Conservation (phyloP, 2,329 filamentous ascomycete species). For the Aspergillus calidoustus region DNA sequence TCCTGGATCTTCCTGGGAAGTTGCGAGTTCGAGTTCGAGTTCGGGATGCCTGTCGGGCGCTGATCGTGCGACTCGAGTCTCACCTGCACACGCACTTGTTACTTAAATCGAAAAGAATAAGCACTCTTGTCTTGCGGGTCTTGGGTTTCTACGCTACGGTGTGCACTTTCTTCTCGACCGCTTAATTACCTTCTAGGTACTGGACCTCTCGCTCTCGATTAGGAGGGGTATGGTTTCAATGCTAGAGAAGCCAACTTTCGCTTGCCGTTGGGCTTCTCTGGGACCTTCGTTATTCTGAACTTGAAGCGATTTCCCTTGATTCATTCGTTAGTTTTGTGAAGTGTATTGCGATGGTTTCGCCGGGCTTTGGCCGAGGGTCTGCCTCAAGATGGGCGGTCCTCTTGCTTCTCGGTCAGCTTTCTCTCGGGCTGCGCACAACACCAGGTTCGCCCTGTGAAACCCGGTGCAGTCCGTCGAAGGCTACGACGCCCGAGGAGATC, state of each 20-base stretch:
- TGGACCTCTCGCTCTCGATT: neutral
- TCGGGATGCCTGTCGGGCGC: slow-evolving; percentile 14
- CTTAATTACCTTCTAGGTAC: neutral
- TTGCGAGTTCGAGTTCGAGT: neutral
- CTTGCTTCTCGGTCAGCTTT: slow-evolving; percentile 27
- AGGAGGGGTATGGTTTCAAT: slow-evolving; percentile 16
- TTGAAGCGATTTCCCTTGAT: neutral
- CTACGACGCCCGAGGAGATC: slow-evolving; percentile 48
- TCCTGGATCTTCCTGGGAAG: neutral
- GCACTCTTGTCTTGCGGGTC: neutral
- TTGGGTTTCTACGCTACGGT: neutral
- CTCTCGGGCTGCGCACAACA: slow-evolving; percentile 37
- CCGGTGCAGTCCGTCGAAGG: slow-evolving; percentile 37
- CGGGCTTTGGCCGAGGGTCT: slow-evolving; percentile 19
- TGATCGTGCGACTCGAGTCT: slow-evolving; percentile 9
- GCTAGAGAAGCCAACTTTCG: slow-evolving; percentile 13
- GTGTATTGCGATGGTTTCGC: slow-evolving; percentile 26
- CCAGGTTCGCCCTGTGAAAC: slow-evolving; percentile 45
- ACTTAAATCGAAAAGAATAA: neutral
- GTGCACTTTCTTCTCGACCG: slow-evolving; percentile 2
- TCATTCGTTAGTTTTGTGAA: neutral
- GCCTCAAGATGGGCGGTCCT: slow-evolving; percentile 26
- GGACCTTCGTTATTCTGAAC: neutral
- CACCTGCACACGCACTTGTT: neutral
- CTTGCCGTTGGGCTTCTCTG: slow-evolving; percentile 8